These are phyloP conservation scores for Trichopus zeylanicus DNA, from an alignment of 116 monocot genomes.

Conservation along the genomic window DNA sequence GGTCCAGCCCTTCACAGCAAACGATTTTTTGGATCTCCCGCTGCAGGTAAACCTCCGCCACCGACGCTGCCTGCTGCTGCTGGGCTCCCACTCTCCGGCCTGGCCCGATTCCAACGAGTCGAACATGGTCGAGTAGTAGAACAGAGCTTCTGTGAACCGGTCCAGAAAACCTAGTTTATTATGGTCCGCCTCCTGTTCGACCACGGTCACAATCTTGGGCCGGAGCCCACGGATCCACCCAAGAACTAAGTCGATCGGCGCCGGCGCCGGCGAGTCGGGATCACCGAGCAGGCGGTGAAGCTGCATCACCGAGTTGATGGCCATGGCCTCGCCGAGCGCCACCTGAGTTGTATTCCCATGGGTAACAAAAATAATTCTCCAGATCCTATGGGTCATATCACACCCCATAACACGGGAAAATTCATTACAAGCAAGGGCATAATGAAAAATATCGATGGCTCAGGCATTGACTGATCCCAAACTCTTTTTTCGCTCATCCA, in stretches of 20 bases:
- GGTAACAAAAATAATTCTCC: no score
- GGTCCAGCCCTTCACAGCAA: slow-evolving; percentile 63
- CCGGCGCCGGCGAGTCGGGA: slow-evolving; percentile 3
- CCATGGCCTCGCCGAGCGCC: slow-evolving; percentile 4
- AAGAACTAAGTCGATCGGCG: slow-evolving; percentile 50
- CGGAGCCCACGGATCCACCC: slow-evolving; percentile 28
- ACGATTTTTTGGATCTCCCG: slow-evolving; percentile 60
- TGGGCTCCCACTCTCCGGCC: slow-evolving; percentile 3
- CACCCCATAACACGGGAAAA: no score
- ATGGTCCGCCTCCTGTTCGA: slow-evolving; percentile 72
- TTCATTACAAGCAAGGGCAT: no score
- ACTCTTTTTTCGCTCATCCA: no score
- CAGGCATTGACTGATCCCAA: no score
- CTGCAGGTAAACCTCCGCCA: slow-evolving; percentile 49
- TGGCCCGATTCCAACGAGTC: slow-evolving; percentile 41
- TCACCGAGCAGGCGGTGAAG: slow-evolving; percentile 35
- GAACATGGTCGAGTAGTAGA: slow-evolving; percentile 72
- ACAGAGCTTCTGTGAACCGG: slow-evolving; percentile 64
- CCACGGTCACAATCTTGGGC: slow-evolving; percentile 51
- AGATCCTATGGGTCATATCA: no score
- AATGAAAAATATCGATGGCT: no score
- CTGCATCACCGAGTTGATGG: slow-evolving; percentile 9
- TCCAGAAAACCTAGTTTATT: slow-evolving; percentile 50
- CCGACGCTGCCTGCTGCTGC: neutral
- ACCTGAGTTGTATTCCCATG: no score